A percentile compares a stretch with the other conserved stretches of the same genome.
These are phyloP conservation scores for Phytophthora fragariae DNA, from an alignment of 352 stramenopile species.

Conservation along the genomic window DNA sequence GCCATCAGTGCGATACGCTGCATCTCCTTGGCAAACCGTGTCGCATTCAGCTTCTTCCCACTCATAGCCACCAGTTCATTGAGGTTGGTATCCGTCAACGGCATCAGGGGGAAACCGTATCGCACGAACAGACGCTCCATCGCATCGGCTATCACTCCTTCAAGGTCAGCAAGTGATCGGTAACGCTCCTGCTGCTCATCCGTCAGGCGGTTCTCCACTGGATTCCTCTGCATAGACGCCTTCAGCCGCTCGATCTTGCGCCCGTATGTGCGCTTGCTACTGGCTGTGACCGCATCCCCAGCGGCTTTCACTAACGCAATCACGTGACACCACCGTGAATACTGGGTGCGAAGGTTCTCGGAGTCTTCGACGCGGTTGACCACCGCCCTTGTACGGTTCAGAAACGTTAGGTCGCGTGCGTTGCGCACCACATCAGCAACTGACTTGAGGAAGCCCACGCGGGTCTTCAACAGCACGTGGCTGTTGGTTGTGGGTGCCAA, in stretches of 20 bases:
- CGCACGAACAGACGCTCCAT: neutral
- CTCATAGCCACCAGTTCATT: neutral
- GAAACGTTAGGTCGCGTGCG: neutral
- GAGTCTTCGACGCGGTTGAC: neutral
- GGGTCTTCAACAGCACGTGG: neutral
- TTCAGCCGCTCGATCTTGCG: neutral
- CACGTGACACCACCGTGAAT: neutral
- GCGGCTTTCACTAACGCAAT: neutral
- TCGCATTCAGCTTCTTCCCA: slow-evolving; percentile 1
- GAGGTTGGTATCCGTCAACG: neutral
- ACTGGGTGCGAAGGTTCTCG: neutral
- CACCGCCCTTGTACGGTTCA: neutral
- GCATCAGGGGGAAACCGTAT: neutral
- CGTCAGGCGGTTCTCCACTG: neutral
- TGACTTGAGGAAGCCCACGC: neutral
- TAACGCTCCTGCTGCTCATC: neutral
- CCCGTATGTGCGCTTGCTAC: neutral
- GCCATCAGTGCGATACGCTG: neutral
- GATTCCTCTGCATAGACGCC: neutral
- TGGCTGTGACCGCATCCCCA: neutral
- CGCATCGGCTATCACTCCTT: neutral
- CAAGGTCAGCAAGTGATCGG: neutral
- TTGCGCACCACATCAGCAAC: neutral
- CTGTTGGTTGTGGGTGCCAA: neutral
- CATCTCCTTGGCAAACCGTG: neutral